Conservation (phyloP, 306 rosid genomes). For the Geum urbanum region DNA sequence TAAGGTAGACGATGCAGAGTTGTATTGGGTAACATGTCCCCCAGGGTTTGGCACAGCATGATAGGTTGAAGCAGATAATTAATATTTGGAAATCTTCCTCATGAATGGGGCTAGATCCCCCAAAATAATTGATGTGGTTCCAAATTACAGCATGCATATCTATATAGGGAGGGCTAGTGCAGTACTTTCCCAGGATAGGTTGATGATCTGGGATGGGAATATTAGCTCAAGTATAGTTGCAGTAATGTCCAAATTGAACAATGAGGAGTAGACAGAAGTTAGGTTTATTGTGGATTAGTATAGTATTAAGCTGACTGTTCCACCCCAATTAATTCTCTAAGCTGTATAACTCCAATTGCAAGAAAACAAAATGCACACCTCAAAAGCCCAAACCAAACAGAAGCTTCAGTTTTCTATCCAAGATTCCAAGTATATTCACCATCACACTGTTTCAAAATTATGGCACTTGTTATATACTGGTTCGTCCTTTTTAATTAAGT, state of each 20-base stretch:
- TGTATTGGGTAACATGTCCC: background rate
- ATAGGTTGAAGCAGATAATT: background rate
- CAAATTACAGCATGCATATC: conserved; percentile 13
- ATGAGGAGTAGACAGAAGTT: conserved; percentile 31
- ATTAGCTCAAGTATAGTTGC: conserved; percentile 37
- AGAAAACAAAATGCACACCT: conserved; percentile 71
- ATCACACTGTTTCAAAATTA: background rate
- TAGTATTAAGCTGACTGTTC: conserved; percentile 17
- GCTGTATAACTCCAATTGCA: conserved; percentile 56
- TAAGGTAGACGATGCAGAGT: background rate
- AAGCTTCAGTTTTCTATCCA: conserved; percentile 44
- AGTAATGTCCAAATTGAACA: conserved; percentile 52
- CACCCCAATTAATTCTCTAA: conserved; percentile 35
- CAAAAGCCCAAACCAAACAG: conserved; percentile 59
- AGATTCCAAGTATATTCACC: conserved; percentile 28
- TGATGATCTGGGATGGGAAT: conserved; percentile 31
- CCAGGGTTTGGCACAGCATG: conserved; percentile 9
- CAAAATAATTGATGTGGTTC: conserved; percentile 12
- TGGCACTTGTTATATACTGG: conserved; percentile 45
- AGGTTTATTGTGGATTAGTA: conserved; percentile 29
- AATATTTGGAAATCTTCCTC: conserved; percentile 1
- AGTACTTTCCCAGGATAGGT: conserved; percentile 24
- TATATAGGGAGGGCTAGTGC: conserved; percentile 28
- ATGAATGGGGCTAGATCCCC: conserved; percentile 1
- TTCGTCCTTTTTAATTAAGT: conserved; percentile 40